Conservation (phyloP, 129 eudicot genomes). For the Pseudognaphalium luteoalbum region DNA sequence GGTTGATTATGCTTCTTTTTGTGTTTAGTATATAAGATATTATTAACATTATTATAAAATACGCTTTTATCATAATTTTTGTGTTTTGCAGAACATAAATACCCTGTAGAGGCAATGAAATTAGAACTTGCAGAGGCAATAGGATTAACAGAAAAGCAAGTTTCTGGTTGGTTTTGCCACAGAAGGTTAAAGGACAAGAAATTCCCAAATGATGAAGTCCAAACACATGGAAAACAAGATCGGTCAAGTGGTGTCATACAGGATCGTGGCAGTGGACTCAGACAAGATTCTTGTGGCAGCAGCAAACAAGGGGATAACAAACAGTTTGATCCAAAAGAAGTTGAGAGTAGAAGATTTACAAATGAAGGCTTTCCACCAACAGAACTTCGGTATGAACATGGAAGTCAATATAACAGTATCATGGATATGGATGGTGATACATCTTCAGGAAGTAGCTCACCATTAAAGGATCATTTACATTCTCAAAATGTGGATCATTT, state of each 20-base stretch:
- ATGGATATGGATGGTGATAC: conserved; percentile 46
- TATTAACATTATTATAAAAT: background rate
- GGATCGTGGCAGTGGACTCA: conserved; percentile 88
- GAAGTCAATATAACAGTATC: conserved; percentile 33
- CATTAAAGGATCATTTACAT: conserved; percentile 39
- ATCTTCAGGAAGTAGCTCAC: conserved; percentile 85
- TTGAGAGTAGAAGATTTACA: conserved; percentile 69
- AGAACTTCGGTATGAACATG: conserved; percentile 53
- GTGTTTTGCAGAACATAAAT: conserved; percentile 88
- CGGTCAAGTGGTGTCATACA: conserved; percentile 89
- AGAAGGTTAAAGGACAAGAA: conserved; percentile 89
- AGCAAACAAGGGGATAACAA: conserved; percentile 82
- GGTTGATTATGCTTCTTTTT: background rate
- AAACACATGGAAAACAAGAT: conserved; percentile 70
- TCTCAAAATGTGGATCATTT: conserved; percentile 46
- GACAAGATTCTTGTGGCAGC: conserved; percentile 99
- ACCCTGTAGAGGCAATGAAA: conserved; percentile 76
- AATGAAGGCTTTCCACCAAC: conserved; percentile 42
- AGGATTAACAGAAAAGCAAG: conserved; percentile 89
- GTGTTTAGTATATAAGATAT: background rate
- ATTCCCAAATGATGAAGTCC: conserved; percentile 45
- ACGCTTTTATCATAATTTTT: background rate
- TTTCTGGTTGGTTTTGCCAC: conserved; percentile 99
- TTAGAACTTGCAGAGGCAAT: conserved; percentile 60
- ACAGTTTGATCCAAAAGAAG: conserved; percentile 67